Base-by-base conservation (phyloP, 441 rosid species). In the Populus hybrid region DNA sequence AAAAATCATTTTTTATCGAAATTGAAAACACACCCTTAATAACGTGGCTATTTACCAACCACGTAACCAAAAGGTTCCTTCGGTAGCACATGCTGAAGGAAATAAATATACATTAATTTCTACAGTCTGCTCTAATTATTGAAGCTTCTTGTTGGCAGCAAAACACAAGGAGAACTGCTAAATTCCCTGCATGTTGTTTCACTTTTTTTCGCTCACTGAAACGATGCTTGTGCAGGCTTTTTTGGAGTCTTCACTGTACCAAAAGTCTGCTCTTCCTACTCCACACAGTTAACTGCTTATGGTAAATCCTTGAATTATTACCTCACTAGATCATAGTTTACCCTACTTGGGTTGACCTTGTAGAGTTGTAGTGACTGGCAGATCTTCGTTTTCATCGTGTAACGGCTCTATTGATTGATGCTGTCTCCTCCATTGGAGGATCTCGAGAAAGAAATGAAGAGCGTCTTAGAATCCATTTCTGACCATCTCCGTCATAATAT, bases 221-320 rank as follows among this genome's bases (percentile, higher is more conserved):
- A 16, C 77, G 30, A 30, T 35, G 46, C 34, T 70, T 67, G 54
- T 82, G 67, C 95, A 91, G 98, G 97, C 36, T 93, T 93, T 82
- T 84, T 95, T 54, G 95, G 91, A 75, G 91, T 87, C 76, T 95
- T 95, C 77, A 85, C 85, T 6, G 77, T 91, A n/a, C 98, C 98
- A 59, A 93, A 86, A 84, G 82, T 90, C 82, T 93, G 88, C 89
- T 89, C 90, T 76, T 86, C 95, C 1, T 91, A 91, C 79, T 93
- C 97, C 77, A 35, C 89, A 0, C 97, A 86, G 80, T 80, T 93
- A 81, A 81, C 95, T 20, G 90, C 89, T 3, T 90, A 86, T 68
- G 97, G 98, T 95, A 88, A 83, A 68, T 8, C n/a, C 21, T 69
- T 36, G 34, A 1, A 78, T 8, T 12, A 24, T 12, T 67, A 24